A percentile compares a stretch with the other conserved stretches of the same genome.
Conservation (phyloP, 345 rosid species). For the Lenwebbia sp. region DNA sequence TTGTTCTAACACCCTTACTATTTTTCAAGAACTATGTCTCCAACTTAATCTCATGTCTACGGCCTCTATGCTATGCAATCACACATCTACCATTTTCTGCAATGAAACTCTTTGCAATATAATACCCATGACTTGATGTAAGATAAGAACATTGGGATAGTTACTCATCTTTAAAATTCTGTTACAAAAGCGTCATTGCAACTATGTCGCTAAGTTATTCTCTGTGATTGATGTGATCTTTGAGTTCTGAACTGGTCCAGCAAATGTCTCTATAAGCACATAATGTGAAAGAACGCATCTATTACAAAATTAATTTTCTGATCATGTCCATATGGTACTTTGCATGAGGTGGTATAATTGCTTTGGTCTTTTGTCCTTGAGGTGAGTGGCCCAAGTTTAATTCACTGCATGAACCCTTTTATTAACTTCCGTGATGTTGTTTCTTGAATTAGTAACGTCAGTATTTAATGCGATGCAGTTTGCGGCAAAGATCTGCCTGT, state of each 20-base stretch:
- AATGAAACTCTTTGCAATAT: background rate
- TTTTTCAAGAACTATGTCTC: background rate
- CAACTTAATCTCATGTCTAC: background rate
- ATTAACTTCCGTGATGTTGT: background rate
- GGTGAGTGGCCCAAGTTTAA: background rate
- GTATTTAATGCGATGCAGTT: slow-evolving; percentile 35
- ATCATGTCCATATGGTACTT: background rate
- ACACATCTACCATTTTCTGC: background rate
- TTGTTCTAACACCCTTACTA: background rate
- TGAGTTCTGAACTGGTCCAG: background rate
- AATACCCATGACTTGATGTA: background rate
- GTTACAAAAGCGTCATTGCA: background rate
- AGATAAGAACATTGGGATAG: background rate
- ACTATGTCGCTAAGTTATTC: background rate
- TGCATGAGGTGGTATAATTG: background rate
- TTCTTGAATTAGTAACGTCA: background rate
- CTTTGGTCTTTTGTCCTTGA: background rate
- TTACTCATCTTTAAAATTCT: background rate
- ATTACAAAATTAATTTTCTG: background rate
- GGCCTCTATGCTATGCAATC: background rate
- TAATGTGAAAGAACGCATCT: background rate
- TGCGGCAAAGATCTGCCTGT: slow-evolving; percentile 87
- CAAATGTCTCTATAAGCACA: background rate
- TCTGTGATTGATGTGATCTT: background rate
- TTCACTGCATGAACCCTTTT: background rate